Percentiles rank a stretch among this genome's conserved stretches.
phyloP scores from a whole-genome alignment of 192 early-diverging fungal genomes.

The Backusella morwellensis region DNA sequence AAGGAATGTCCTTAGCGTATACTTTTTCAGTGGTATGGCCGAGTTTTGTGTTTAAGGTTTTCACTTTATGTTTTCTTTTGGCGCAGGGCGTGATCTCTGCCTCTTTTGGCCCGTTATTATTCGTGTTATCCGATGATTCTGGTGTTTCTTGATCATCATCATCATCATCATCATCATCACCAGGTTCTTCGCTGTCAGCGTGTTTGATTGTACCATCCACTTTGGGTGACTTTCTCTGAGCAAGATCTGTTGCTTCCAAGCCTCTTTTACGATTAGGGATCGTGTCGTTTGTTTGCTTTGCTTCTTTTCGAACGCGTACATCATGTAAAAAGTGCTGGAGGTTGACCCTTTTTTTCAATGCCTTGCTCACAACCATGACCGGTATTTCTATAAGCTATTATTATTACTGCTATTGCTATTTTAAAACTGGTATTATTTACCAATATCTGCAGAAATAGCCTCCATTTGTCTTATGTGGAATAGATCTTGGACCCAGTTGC shows the following conservation, averaged over 20 bases:
- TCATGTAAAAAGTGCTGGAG: background rate
- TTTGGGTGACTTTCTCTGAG: background rate
- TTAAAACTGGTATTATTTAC: background rate
- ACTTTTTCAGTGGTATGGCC: background rate
- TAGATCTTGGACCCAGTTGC: background rate
- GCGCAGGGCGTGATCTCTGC: background rate
- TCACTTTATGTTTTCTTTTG: background rate
- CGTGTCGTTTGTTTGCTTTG: background rate
- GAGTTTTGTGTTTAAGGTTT: background rate
- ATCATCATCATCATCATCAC: background rate
- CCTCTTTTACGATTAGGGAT: background rate
- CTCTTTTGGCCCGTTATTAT: background rate
- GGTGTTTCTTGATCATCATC: background rate
- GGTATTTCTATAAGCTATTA: background rate
- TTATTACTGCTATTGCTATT: background rate
- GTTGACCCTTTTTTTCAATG: background rate
- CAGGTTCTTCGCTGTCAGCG: background rate
- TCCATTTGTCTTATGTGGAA: background rate
- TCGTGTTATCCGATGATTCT: background rate
- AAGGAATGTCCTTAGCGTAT: constrained; percentile 30
- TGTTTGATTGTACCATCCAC: background rate
- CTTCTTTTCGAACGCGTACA: background rate
- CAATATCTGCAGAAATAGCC: background rate
- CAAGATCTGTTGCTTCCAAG: background rate
- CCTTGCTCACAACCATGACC: background rate